Percentiles rank a stretch among this genome's conserved stretches.
phyloP scores from a whole-genome alignment of 108 stramenopile species.

The Schizochytrium sp. region DNA sequence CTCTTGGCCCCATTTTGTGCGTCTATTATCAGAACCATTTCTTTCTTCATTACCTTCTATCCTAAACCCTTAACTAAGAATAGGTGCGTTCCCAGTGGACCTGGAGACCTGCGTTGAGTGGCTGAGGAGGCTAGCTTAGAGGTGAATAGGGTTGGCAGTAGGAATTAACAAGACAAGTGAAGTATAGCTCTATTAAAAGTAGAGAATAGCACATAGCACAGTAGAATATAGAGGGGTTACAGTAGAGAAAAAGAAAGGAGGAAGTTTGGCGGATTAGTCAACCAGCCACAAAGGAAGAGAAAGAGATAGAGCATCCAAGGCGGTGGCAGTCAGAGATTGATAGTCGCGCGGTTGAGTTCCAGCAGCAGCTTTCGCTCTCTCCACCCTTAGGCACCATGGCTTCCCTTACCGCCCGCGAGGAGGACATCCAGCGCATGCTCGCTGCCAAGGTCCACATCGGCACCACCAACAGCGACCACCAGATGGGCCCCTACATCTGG shows the following conservation, averaged over 20 bases:
- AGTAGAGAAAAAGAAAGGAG: conserved; percentile 24
- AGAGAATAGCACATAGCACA: background rate
- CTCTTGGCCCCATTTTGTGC: too few relatives aligned
- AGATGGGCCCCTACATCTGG: conserved; percentile 99
- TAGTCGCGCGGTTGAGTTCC: background rate
- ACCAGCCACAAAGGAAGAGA: background rate
- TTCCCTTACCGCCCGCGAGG: conserved; percentile 90
- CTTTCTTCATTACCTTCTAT: too few relatives aligned
- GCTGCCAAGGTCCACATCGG: conserved; percentile 99
- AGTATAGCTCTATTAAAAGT: too few relatives aligned
- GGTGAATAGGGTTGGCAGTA: too few relatives aligned
- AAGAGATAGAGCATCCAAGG: background rate
- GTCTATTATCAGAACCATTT: too few relatives aligned
- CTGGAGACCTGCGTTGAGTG: too few relatives aligned
- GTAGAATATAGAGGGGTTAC: background rate
- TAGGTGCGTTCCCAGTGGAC: too few relatives aligned
- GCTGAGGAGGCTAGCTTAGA: too few relatives aligned
- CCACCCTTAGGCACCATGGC: conserved; percentile 76
- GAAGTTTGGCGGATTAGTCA: background rate
- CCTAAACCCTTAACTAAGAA: too few relatives aligned
- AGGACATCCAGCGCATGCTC: conserved; percentile 99
- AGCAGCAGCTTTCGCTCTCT: background rate
- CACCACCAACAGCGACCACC: conserved; percentile 93
- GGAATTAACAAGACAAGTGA: too few relatives aligned
- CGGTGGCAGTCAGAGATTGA: background rate